These are phyloP conservation scores for Macrolepiota albuminosa DNA, from an alignment of 768 basidiomycete species.

Conservation along the genomic window DNA sequence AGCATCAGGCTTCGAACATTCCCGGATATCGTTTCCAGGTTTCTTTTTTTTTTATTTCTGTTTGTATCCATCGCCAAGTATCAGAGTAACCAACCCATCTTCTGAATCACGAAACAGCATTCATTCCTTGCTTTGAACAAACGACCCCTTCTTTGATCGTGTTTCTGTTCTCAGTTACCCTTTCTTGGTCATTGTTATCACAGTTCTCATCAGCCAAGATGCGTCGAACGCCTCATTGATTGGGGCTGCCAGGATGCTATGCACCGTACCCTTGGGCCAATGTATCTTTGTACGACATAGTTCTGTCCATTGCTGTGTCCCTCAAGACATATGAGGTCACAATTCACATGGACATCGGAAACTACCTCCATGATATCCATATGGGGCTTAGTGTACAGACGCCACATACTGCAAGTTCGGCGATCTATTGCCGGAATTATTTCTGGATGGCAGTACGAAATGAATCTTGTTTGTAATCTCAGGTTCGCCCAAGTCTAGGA, in stretches of 20 bases:
- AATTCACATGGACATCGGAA: not conserved
- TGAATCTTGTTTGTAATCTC: not conserved
- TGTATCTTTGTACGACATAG: not conserved
- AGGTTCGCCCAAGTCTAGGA: not conserved
- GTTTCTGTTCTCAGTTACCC: not conserved
- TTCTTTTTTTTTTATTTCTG: not conserved
- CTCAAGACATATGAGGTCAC: not conserved
- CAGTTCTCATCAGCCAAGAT: not conserved
- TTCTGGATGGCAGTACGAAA: not conserved
- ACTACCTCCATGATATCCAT: not conserved
- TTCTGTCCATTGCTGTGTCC: not conserved
- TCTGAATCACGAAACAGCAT: not conserved
- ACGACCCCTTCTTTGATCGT: not conserved
- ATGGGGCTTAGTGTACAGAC: not conserved
- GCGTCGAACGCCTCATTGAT: not conserved
- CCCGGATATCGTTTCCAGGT: not conserved
- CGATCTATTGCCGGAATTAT: not conserved
- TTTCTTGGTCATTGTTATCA: not conserved
- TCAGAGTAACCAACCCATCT: too few relatives aligned
- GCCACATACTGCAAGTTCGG: not conserved
- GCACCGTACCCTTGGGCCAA: not conserved
- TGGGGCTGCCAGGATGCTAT: not conserved
- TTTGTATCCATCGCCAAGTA: not conserved
- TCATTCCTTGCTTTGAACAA: not conserved
- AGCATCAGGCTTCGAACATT: not conserved